phyloP scores from a whole-genome alignment of 2,329 filamentous ascomycete genomes.

The Pseudopithomyces maydicus region DNA sequence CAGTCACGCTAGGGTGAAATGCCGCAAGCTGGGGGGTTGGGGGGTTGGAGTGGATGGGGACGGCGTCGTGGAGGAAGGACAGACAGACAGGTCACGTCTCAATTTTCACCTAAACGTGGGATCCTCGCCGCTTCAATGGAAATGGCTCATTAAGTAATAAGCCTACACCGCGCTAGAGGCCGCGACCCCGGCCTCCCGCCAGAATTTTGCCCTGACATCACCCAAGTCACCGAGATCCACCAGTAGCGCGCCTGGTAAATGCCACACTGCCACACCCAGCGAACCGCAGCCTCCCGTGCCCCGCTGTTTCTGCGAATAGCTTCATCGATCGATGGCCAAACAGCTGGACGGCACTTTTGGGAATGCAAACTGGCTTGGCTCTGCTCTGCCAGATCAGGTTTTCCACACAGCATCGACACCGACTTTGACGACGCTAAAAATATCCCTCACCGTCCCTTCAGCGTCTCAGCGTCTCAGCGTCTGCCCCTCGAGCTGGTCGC shows the following conservation, averaged over 20 bases:
- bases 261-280: neutral
- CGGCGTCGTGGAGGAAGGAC: conserved; percentile 22
- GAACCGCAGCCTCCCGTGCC: neutral
- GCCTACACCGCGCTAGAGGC: conserved; percentile 7
- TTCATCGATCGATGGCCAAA: conserved; percentile 6
- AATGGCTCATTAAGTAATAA: conserved; percentile 28
- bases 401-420: neutral
- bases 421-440: neutral
- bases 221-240: conserved; percentile 6
- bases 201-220: conserved; percentile 22
- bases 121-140: conserved; percentile 19
- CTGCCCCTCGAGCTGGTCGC: neutral
- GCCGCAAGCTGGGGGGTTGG: conserved; percentile 2
- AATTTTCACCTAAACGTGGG: conserved; percentile 33
- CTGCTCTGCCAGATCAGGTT: neutral
- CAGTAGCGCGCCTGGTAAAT: neutral
- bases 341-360: neutral
- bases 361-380: neutral
- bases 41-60: conserved; percentile 12
- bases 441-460: conserved; percentile 2
- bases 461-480: no score
- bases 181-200: conserved; percentile 1
- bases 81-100: conserved; percentile 25
- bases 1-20: conserved; percentile 6
- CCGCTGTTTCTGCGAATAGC: conserved; percentile 2